Conservation (phyloP, 345 rosid genomes). For the Aethionema arabicum region DNA sequence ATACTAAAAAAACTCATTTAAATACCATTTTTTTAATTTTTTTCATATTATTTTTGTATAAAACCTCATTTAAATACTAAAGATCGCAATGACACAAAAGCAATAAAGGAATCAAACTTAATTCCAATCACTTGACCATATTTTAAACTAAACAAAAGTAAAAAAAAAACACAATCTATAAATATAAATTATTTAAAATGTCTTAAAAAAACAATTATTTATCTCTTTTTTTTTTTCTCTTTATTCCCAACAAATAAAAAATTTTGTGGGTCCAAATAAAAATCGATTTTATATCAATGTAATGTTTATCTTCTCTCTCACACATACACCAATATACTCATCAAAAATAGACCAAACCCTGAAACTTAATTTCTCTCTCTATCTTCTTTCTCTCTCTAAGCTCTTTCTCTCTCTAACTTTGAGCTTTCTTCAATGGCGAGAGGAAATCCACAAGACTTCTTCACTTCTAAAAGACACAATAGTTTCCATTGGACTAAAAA, state of each 20-base stretch:
- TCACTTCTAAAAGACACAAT: constrained; percentile 62
- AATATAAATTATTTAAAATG: constrained; percentile 10
- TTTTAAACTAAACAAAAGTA: constrained; percentile 31
- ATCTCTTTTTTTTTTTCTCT: background rate
- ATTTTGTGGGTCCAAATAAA: constrained; percentile 32
- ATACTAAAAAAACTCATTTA: too few relatives aligned
- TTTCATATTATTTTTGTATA: too few relatives aligned
- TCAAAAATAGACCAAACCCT: constrained; percentile 40
- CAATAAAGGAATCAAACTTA: background rate
- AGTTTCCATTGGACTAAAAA: constrained; percentile 78
- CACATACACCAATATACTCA: constrained; percentile 22
- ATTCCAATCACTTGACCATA: constrained; percentile 27
- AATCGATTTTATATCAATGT: constrained; percentile 37
- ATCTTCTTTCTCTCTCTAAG: background rate
- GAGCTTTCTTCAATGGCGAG: constrained; percentile 45
- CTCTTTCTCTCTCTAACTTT: constrained; percentile 5
- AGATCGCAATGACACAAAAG: too few relatives aligned
- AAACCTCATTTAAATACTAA: too few relatives aligned
- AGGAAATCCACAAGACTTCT: constrained; percentile 47
- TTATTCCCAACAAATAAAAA: constrained; percentile 17
- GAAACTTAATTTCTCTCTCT: constrained; percentile 31
- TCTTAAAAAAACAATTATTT: background rate
- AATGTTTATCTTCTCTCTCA: constrained; percentile 34
- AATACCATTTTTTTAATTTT: too few relatives aligned
- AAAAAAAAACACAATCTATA: constrained; percentile 21